phyloP scores from a whole-genome alignment of 805 yeast species.

The Candida montana region DNA sequence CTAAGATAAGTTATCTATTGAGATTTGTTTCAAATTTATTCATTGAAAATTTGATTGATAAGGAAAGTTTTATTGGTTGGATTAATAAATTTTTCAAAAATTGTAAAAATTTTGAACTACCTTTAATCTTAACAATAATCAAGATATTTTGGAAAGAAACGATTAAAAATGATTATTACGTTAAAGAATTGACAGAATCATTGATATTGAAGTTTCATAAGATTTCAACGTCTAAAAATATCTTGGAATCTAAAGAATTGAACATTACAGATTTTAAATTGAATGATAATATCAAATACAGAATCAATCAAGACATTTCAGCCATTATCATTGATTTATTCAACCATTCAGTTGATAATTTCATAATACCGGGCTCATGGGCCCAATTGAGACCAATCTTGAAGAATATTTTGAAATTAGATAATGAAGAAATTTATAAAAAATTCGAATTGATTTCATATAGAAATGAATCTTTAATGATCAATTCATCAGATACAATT shows the following conservation, averaged over 20 bases:
- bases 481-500: conserved; percentile 32
- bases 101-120: conserved; percentile 36
- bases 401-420: conserved; percentile 33
- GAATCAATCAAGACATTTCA: conserved; percentile 23
- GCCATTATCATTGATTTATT: conserved; percentile 27
- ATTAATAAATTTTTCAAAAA: conserved; percentile 46
- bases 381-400: conserved; percentile 43
- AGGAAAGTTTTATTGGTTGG: conserved; percentile 57
- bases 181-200: conserved; percentile 61
- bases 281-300: conserved; percentile 27
- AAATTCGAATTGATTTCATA: conserved; percentile 58
- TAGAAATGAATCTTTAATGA: conserved; percentile 66
- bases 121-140: conserved; percentile 46
- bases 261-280: conserved; percentile 31
- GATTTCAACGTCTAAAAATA: conserved; percentile 28
- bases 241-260: conserved; percentile 31
- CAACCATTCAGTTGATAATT: conserved; percentile 41
- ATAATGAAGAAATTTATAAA: conserved; percentile 31
- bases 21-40: conserved; percentile 60
- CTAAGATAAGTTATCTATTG: conserved; percentile 53
- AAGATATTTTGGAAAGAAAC: conserved; percentile 71
- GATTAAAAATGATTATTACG: conserved; percentile 46
- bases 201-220: conserved; percentile 45
- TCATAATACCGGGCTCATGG: conserved; percentile 65
- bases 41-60: conserved; percentile 62